Percentiles rank a stretch among this genome's conserved stretches.
Evolutionary conservation across 2,329 filamentous ascomycete genomes (phyloP).

Genomic region (Sphaerulina vaccinii): DNA sequence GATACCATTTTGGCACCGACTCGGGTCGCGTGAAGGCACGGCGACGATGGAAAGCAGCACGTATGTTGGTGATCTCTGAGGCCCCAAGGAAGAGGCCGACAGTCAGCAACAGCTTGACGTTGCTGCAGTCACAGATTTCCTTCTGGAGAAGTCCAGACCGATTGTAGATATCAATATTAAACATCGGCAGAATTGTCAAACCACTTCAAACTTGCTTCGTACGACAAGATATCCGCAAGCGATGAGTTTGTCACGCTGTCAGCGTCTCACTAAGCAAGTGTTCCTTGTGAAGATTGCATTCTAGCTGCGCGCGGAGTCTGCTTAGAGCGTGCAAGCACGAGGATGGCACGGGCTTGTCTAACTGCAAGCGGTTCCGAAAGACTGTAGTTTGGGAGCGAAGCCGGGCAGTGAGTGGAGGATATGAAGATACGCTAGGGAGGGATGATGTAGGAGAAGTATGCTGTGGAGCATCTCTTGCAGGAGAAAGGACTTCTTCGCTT

Average conservation of each 20-base stretch:
- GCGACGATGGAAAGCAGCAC: no score
- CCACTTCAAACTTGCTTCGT: background rate
- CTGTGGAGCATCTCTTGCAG: background rate
- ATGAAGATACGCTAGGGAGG: slow-evolving; percentile 4
- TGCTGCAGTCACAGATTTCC: background rate
- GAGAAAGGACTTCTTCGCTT: background rate
- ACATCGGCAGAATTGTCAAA: slow-evolving; percentile 7
- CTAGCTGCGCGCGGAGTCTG: slow-evolving; percentile 1
- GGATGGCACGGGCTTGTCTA: slow-evolving; percentile 7
- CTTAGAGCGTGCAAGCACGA: background rate
- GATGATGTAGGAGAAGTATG: slow-evolving; percentile 4
- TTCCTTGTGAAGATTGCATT: background rate
- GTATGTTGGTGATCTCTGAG: no score
- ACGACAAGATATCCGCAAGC: background rate
- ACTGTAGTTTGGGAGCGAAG: background rate
- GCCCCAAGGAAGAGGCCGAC: no score
- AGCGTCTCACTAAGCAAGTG: background rate
- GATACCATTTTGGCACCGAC: slow-evolving; percentile 12
- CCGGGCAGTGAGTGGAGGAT: slow-evolving; percentile 2
- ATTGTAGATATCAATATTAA: slow-evolving; percentile 1
- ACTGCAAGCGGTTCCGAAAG: slow-evolving; percentile 1
- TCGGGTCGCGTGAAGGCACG: slow-evolving; percentile 5
- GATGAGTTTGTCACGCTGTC: background rate
- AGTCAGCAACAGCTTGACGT: background rate
- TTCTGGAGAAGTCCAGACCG: background rate